Evolutionary conservation across 2,329 filamentous ascomycete species (phyloP).

Genomic region (Penicillium occitanis): DNA sequence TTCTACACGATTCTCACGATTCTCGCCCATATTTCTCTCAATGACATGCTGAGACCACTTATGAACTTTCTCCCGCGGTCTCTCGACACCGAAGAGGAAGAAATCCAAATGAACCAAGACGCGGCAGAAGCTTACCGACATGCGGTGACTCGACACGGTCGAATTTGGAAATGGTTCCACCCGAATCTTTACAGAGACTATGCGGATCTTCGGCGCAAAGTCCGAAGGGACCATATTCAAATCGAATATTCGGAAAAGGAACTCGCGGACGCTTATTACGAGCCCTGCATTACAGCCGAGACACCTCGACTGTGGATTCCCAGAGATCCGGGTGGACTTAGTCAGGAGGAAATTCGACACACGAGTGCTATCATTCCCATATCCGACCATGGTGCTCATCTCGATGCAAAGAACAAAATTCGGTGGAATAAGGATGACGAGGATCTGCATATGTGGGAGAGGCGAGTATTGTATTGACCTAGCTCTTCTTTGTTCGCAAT

Average conservation of each 20-base stretch:
- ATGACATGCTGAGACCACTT: slow-evolving; percentile 45
- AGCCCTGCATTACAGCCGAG: slow-evolving; percentile 65
- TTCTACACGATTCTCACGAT: slow-evolving; percentile 71
- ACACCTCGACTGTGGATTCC: slow-evolving; percentile 79
- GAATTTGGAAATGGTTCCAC: slow-evolving; percentile 54
- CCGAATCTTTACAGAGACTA: slow-evolving; percentile 77
- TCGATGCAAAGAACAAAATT: slow-evolving; percentile 69
- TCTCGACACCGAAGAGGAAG: slow-evolving; percentile 56
- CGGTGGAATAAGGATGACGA: slow-evolving; percentile 60
- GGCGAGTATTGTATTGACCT: slow-evolving; percentile 51
- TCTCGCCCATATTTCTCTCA: slow-evolving; percentile 66
- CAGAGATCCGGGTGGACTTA: slow-evolving; percentile 70
- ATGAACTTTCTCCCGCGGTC: slow-evolving; percentile 71
- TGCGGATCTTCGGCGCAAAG: slow-evolving; percentile 65
- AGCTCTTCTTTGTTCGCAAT: not conserved
- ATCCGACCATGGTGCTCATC: slow-evolving; percentile 70
- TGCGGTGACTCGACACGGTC: slow-evolving; percentile 26
- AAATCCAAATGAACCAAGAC: slow-evolving; percentile 41
- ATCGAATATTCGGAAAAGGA: slow-evolving; percentile 63
- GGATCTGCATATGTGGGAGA: slow-evolving; percentile 56
- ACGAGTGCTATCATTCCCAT: slow-evolving; percentile 71
- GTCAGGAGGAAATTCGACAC: slow-evolving; percentile 71
- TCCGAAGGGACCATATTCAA: slow-evolving; percentile 58
- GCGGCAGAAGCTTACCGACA: slow-evolving; percentile 24
- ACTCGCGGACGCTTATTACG: slow-evolving; percentile 67